Base-by-base conservation (phyloP, 305 asterid genomes). In the Solanum hybrid region DNA sequence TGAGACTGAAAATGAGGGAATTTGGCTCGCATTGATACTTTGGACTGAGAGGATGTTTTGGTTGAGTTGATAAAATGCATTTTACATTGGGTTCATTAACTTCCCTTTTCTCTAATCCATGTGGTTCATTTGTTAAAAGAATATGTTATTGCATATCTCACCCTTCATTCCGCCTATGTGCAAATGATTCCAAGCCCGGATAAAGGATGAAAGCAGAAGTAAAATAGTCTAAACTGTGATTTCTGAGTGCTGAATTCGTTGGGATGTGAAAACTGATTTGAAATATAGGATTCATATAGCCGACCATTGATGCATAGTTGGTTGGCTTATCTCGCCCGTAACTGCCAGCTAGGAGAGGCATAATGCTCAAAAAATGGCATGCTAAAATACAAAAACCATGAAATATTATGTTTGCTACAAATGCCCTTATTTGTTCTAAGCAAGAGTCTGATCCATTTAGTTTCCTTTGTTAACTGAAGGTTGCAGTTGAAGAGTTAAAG, bases 401-500 rank as follows among this genome's bases (percentile, higher is more conserved):
- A 85, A 10, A 20, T 85, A 85, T 31, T 57, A 85, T 84, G 41
- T 57, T 85, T 57, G 88, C 75, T 51, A 31, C 12, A 7, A 31
- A 31, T 51, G 77, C 22, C 45, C 77, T 31, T 85, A 51, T 17
- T 31, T 85, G 45, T 31, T 31, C 8, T 85, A 85, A 57, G 2
- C 12, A 57, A 12, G 22, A 85, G 1, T 57, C 45, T 85, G 88
- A 51, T 31, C 17, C 45, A 85, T 85, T 57, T 85, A 10, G 27
- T 57, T 57, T 31, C 76, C 45, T 85, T 51, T 84, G 41, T 3
- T 90, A 20, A 45, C 76, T 36, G 24, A 79, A 97, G 99, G 99
- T 97, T 94, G 95, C 93, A 26, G 89, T 92, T 5, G 98, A 94
- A 65, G 99, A 95, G 93, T 93, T 97, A 89, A 96, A 95, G 90